These are phyloP conservation scores for Lodderomyces theae DNA, from an alignment of 1,139 yeast genomes.

Conservation along the genomic window DNA sequence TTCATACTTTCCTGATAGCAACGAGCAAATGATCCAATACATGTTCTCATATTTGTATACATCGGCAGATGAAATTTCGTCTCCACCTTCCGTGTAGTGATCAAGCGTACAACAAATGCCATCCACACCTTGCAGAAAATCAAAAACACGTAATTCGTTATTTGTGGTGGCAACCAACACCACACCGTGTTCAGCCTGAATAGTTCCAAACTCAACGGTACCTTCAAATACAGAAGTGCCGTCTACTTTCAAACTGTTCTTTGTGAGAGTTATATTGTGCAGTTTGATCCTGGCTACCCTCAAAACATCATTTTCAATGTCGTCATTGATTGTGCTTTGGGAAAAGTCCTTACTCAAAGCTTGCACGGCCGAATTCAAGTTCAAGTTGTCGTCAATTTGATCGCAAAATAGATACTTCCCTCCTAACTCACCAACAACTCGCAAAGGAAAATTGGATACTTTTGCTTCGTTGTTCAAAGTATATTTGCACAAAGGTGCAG, in stretches of 20 bases:
- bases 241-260: not conserved
- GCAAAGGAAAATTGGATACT: not conserved
- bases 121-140: not conserved
- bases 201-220: not conserved
- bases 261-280: not conserved
- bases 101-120: not conserved
- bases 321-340: not conserved
- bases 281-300: not conserved
- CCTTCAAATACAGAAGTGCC: not conserved
- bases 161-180: not conserved
- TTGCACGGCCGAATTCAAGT: no score
- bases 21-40: not conserved
- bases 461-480: not conserved
- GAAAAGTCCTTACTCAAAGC: not conserved
- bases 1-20: slow-evolving; percentile 7
- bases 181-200: not conserved
- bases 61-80: slow-evolving; percentile 8
- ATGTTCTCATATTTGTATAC: not conserved
- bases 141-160: not conserved
- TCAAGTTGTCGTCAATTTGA: not conserved
- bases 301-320: not conserved
- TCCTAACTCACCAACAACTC: not conserved
- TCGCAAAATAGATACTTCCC: not conserved
- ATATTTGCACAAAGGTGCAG: not conserved
- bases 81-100: not conserved